Percentiles rank a stretch among this genome's conserved stretches.
Evolutionary conservation across 1,284 basidiomycete genomes (phyloP).

Genomic region (Anthracocystis panici-leucophaei): DNA sequence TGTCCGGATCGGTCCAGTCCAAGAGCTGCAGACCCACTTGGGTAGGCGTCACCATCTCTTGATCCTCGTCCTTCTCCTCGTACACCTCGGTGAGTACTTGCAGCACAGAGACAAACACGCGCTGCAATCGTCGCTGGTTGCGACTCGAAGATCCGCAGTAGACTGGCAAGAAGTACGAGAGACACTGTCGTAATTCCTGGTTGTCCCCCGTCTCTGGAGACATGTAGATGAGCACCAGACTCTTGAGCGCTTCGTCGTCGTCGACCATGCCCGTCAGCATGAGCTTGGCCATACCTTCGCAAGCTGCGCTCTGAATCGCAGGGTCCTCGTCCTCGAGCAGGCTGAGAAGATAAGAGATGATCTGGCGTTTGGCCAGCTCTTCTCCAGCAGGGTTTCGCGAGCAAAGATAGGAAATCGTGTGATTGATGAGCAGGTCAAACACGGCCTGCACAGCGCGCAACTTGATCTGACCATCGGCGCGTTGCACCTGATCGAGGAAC

Average conservation of each 20-base stretch:
- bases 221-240: slow-evolving; percentile 85
- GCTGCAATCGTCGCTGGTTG: slow-evolving; percentile 84
- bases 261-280: slow-evolving; percentile 79
- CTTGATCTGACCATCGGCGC: slow-evolving; percentile 81
- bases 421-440: slow-evolving; percentile 90
- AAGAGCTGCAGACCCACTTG: slow-evolving; percentile 87
- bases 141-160: slow-evolving; percentile 86
- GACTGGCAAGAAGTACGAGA: slow-evolving; percentile 95
- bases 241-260: slow-evolving; percentile 75
- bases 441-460: slow-evolving; percentile 85
- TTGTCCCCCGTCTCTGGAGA: slow-evolving; percentile 87
- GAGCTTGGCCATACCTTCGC: slow-evolving; percentile 88
- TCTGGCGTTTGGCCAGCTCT: slow-evolving; percentile 58
- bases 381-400: slow-evolving; percentile 62
- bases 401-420: slow-evolving; percentile 82
- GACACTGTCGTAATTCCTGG: slow-evolving; percentile 87
- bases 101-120: slow-evolving; percentile 83
- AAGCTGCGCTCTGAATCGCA: slow-evolving; percentile 80
- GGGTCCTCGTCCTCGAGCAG: slow-evolving; percentile 77
- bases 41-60: slow-evolving; percentile 82
- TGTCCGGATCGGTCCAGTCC: slow-evolving; percentile 93
- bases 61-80: slow-evolving; percentile 79
- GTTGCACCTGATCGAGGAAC: slow-evolving; percentile 86
- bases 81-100: slow-evolving; percentile 78
- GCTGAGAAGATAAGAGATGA: slow-evolving; percentile 61